Base-by-base conservation (phyloP, 805 yeast species). In the Schwanniomyces pseudopolymorphus region DNA sequence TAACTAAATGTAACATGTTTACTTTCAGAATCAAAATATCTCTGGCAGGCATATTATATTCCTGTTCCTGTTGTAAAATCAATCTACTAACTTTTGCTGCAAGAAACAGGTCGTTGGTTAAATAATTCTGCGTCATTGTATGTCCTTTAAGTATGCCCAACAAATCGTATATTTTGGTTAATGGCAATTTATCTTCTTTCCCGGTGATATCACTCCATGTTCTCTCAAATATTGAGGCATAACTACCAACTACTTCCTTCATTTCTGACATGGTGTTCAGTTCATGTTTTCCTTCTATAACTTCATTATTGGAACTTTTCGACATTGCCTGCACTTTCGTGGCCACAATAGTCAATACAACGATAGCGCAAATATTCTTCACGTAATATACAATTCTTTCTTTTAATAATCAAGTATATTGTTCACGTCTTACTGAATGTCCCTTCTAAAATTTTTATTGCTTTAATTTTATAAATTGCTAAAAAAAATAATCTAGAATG, bases 21-120 rank as follows among this genome's bases (percentile, higher is more conserved):
- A 28, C 26, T 40, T 43, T 43, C 33, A 24, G 24, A n/a, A 42
- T 6, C 13, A 20, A 19, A 4, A 42, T 33, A 19, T 33, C 17
- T 44, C 42, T 31, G 42, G 33, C 36, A 20, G 27, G 13, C 16
- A 17, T 11, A 19, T 31, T 21, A 39, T 27, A 31, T 16, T 38
- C 46, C n/a, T 31, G 20, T n/a, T 40, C 36, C 13, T 17, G 10
- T 16, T 33, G 14, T 17, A 26, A 13, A 6, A 40, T 21, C 20
- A 40, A 5, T 6, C 22, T 13, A 16, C 27, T 33, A 1, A 28
- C 37, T 33, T 27, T 40, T 16, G 33, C 17, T 5, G 13, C 37
- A 14, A 40, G 9, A 67, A 66, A 41, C 62, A 70, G 69, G 50
- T 64, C 11, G 44, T 52, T 11, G 45, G 54, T 38, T 39, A 62